These are phyloP conservation scores for Mikania micrantha DNA, from an alignment of 129 eudicot species.

Conservation along the genomic window DNA sequence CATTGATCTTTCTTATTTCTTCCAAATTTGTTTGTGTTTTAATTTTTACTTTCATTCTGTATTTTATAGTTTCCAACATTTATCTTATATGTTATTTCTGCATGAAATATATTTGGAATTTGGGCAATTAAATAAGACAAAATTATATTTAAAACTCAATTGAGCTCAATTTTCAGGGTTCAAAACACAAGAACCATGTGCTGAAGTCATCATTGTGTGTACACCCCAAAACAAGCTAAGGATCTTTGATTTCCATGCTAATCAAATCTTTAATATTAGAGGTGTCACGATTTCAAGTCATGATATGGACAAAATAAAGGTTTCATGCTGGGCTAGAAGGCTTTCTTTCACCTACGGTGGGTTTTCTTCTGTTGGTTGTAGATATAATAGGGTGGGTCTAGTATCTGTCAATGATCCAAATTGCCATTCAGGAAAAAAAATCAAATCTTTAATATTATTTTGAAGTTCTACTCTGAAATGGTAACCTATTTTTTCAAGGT, in stretches of 20 bases:
- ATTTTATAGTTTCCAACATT: background rate
- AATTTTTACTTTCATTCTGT: background rate
- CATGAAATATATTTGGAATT: background rate
- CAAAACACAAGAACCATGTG: slow-evolving; percentile 93
- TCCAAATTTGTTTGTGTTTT: background rate
- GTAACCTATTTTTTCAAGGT: slow-evolving; percentile 34
- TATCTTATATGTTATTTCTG: background rate
- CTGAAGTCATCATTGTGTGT: slow-evolving; percentile 93
- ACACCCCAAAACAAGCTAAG: slow-evolving; percentile 91
- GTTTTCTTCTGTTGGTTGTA: too few species aligned
- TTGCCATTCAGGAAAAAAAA: too few species aligned
- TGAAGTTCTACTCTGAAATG: background rate
- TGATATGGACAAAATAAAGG: too few species aligned
- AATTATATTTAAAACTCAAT: background rate
- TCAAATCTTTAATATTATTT: background rate
- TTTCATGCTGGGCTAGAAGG: too few species aligned
- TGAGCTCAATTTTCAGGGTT: slow-evolving; percentile 48
- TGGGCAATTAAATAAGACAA: slow-evolving; percentile 3
- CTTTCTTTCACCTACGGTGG: too few species aligned
- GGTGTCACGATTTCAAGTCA: too few species aligned
- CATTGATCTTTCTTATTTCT: slow-evolving; percentile 4
- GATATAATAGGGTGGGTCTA: too few species aligned
- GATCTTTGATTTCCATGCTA: background rate
- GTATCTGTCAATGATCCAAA: too few species aligned
- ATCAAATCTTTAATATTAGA: too few species aligned